phyloP scores from a whole-genome alignment of 192 early-diverging fungal genomes.

The Diversispora epigaea region DNA sequence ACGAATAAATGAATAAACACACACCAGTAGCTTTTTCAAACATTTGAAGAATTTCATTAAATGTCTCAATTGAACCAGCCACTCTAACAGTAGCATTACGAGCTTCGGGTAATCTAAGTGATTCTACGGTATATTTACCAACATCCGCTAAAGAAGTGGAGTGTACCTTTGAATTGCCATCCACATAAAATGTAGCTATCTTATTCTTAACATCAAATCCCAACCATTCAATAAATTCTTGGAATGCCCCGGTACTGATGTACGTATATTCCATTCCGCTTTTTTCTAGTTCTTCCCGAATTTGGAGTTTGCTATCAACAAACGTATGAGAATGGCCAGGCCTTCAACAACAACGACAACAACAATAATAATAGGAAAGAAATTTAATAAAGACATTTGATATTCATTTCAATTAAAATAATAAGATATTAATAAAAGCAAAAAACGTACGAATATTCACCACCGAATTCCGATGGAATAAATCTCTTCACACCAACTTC shows the following conservation, averaged over 20 bases:
- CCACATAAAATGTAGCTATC: not conserved
- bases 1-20: no score
- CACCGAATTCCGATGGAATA: conserved; percentile 26
- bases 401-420: no score
- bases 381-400: no score
- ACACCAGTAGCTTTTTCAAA: not conserved
- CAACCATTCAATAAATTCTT: not conserved
- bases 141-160: conserved; percentile 1
- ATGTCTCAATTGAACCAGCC: not conserved
- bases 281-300: conserved; percentile 9
- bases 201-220: conserved; percentile 24
- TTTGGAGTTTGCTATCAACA: not conserved
- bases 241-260: not conserved
- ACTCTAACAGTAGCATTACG: conserved; percentile 1
- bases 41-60: conserved; percentile 2
- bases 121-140: not conserved
- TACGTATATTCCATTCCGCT: conserved; percentile 25
- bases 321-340: not conserved
- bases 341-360: no score
- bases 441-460: no score
- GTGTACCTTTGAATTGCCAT: not conserved
- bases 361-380: not conserved
- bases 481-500: conserved; percentile 26
- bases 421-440: no score
- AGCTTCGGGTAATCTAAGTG: not conserved